These are phyloP conservation scores for Bimuria novae-zelandiae DNA, from an alignment of 2,329 filamentous ascomycete species.

Conservation along the genomic window DNA sequence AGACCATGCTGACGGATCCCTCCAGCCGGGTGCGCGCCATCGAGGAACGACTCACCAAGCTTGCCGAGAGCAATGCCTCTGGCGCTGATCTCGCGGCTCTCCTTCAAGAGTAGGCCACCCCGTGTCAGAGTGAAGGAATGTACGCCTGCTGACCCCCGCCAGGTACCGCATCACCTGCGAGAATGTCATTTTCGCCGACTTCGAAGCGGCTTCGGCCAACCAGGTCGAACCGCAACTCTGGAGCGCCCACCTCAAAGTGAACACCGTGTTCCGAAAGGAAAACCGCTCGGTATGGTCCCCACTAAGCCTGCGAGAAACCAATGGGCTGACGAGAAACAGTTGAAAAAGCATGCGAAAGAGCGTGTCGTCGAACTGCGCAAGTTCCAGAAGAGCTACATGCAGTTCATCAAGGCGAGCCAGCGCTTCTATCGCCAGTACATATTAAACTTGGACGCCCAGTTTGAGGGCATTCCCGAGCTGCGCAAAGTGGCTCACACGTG, in stretches of 20 bases:
- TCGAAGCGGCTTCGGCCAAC: conserved; percentile 65
- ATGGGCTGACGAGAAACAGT: conserved; percentile 33
- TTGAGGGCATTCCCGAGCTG: conserved; percentile 61
- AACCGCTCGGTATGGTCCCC: conserved; percentile 33
- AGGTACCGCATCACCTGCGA: conserved; percentile 76
- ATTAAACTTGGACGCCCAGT: conserved; percentile 69
- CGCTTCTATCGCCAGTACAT: conserved; percentile 88
- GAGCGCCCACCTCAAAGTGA: conserved; percentile 77
- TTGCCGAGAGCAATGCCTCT: conserved; percentile 55
- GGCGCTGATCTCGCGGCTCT: conserved; percentile 56
- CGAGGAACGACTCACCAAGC: conserved; percentile 55
- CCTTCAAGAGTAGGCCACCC: conserved; percentile 39
- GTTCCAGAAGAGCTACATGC: conserved; percentile 77
- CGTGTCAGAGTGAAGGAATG: neutral
- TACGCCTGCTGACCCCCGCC: conserved; percentile 27
- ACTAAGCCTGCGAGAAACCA: neutral
- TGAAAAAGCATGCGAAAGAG: conserved; percentile 56
- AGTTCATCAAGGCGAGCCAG: conserved; percentile 85
- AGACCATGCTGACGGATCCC: conserved; percentile 26
- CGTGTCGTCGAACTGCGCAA: conserved; percentile 71
- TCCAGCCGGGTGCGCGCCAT: conserved; percentile 51
- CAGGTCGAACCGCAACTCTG: conserved; percentile 75
- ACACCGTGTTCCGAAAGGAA: conserved; percentile 74
- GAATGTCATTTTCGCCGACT: conserved; percentile 72
- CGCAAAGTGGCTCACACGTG: conserved; percentile 57